Evolutionary conservation across 1,139 yeast species (phyloP), one percentile per base, ranked within the genome.

Genomic region (Zygotorulaspora mrakii): DNA sequence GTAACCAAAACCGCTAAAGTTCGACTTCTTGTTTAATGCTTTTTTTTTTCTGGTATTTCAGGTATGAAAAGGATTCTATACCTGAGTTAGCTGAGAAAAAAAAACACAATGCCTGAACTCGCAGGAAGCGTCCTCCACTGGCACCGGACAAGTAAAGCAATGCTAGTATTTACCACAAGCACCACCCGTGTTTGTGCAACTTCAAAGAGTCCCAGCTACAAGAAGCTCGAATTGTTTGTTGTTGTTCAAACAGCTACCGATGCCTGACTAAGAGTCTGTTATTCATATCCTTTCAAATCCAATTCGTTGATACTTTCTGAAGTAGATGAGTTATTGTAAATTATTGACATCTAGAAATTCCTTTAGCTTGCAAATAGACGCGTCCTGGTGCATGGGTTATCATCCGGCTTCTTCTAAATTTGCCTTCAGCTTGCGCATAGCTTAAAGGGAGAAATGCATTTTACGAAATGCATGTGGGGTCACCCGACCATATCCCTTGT

Each of bases 1-100:
- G 26, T 6, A 21, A 12, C 25, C 34, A 31, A 31, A 31, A 13
- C 26, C 18, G 21, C 31, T 28, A 17, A 28, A 17, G 17, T 14
- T 16, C 34, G 13, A 31, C 34, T 31, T 31, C 34, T 31, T 31
- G 26, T 31, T 28, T 28, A 28, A 17, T 28, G 21, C 12, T 28
- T 28, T 20, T 9, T 16, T 28, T 28, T 28, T 14, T 14, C 11
- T 24, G 6, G 11, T 24, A 7, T 20, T 20, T 20, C 9, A 6
- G 6, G 6, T 20, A 20, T 20, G 6, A 9, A 20, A 20, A 24
- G 12, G n/a, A 24, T n/a, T 11, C 27, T 24, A 5, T 5, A 6
- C n/a, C n/a, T 24, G n/a, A 24, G 13, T 7, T 11, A 24, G 12
- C 27, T 24, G 27, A 24, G 6, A 24, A 24, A 24, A 20, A 20